These are phyloP conservation scores for Chrysochromulina parva DNA, from an alignment of 78 protist species.

Conservation along the genomic window DNA sequence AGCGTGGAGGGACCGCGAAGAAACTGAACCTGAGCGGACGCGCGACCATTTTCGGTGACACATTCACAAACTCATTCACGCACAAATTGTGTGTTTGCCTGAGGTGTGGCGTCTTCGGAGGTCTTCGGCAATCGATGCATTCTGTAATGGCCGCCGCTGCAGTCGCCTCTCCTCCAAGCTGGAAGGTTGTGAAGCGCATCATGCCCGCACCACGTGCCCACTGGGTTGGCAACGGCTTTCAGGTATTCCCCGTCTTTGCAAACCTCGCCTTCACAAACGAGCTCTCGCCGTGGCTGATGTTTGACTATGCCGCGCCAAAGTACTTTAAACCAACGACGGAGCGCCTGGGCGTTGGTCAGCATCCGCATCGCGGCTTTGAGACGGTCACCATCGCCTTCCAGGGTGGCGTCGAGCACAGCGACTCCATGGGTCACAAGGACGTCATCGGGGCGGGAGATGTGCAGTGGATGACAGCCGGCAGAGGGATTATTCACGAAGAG, in stretches of 20 bases:
- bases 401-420: conserved; percentile 70
- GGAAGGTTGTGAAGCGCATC: no score
- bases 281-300: conserved; percentile 29
- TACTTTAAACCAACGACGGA: background rate
- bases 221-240: conserved; percentile 46
- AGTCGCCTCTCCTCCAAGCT: no score
- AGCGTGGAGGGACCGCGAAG: no score
- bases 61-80: no score
- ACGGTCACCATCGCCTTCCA: conserved; percentile 76
- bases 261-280: background rate
- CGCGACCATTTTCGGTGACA: no score
- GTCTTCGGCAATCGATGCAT: no score
- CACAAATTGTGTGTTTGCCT: no score
- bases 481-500: conserved; percentile 79
- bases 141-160: no score
- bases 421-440: conserved; percentile 44
- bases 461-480: conserved; percentile 88
- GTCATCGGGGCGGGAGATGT: background rate
- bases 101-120: no score
- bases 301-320: conserved; percentile 36
- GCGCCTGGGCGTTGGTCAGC: conserved; percentile 61
- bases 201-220: background rate
- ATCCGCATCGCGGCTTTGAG: conserved; percentile 88
- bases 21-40: no score
- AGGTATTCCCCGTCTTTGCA: conserved; percentile 12